Evolutionary conservation across 768 basidiomycete species (phyloP).

Genomic region (Naematelia aurantialba): DNA sequence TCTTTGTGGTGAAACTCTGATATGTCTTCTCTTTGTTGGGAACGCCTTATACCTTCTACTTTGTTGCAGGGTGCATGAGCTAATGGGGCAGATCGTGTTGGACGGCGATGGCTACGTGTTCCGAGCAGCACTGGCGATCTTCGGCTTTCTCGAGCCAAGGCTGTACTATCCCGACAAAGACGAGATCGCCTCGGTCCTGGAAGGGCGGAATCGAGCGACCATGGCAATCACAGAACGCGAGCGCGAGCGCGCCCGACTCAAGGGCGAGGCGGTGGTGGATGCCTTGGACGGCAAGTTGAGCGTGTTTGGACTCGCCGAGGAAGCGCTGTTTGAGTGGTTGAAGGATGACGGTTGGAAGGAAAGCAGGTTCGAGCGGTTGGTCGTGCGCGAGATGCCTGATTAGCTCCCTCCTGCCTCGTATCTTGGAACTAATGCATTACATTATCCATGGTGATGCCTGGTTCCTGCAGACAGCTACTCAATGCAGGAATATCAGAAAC

Average conservation of each 20-base stretch:
- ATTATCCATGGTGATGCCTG: no score
- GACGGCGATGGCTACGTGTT: conserved; percentile 49
- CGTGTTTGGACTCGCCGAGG: conserved; percentile 44
- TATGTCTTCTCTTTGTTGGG: no score
- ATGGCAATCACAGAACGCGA: conserved; percentile 43
- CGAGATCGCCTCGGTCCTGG: conserved; percentile 44
- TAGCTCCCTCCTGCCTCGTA: no score
- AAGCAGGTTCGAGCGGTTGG: conserved; percentile 42
- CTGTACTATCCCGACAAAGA: conserved; percentile 47
- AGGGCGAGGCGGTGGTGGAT: conserved; percentile 34
- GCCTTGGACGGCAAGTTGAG: conserved; percentile 44
- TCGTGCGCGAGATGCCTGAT: conserved; percentile 48
- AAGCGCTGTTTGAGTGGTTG: conserved; percentile 42
- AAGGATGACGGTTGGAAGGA: conserved; percentile 47
- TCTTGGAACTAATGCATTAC: no score
- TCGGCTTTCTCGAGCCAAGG: conserved; percentile 48
- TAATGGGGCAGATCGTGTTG: conserved; percentile 33
- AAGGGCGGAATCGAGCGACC: conserved; percentile 44
- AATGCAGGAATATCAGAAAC: no score
- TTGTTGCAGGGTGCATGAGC: no score
- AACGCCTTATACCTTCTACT: no score
- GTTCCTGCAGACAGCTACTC: no score
- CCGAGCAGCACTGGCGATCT: conserved; percentile 45
- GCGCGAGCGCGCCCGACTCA: conserved; percentile 40
- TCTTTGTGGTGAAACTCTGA: background rate